Evolutionary conservation across 2,329 filamentous ascomycete species (phyloP).

Genomic region (Sporothrix pallida): DNA sequence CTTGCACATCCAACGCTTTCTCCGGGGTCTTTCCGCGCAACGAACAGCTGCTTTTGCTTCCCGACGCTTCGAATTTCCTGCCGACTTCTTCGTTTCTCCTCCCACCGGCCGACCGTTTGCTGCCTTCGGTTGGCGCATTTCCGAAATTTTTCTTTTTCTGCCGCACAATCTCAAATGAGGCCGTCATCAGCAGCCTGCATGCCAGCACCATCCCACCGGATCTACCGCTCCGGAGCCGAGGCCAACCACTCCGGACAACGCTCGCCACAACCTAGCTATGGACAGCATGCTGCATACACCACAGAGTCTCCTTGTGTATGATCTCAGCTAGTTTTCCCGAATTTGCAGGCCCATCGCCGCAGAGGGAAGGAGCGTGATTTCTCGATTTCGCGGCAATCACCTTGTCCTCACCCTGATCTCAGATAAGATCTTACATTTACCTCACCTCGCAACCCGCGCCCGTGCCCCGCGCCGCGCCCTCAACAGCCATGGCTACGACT

Average conservation of each 20-base stretch:
- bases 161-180: conserved; percentile 35
- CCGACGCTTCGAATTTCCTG: too few species aligned
- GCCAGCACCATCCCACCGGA: conserved; percentile 31
- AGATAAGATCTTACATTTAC: conserved; percentile 4
- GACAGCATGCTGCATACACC: conserved; percentile 33
- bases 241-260: conserved; percentile 20
- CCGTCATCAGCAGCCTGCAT: conserved; percentile 34
- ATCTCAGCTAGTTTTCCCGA: conserved; percentile 37
- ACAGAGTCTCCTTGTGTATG: conserved; percentile 35
- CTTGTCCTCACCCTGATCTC: conserved; percentile 28
- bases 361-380: conserved; percentile 10
- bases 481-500: background rate
- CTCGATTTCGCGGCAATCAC: conserved; percentile 12
- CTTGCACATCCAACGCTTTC: background rate
- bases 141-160: background rate
- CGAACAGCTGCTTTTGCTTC: background rate
- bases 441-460: conserved; percentile 12
- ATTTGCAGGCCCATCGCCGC: conserved; percentile 11
- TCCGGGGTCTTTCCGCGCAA: conserved; percentile 25
- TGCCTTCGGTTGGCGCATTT: background rate
- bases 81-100: background rate
- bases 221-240: conserved; percentile 33
- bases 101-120: conserved; percentile 7
- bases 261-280: conserved; percentile 36
- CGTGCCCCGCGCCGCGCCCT: conserved; percentile 14